Evolutionary conservation across 164 flowering plant species (phyloP).

Genomic region (Warburgia ugandensis): DNA sequence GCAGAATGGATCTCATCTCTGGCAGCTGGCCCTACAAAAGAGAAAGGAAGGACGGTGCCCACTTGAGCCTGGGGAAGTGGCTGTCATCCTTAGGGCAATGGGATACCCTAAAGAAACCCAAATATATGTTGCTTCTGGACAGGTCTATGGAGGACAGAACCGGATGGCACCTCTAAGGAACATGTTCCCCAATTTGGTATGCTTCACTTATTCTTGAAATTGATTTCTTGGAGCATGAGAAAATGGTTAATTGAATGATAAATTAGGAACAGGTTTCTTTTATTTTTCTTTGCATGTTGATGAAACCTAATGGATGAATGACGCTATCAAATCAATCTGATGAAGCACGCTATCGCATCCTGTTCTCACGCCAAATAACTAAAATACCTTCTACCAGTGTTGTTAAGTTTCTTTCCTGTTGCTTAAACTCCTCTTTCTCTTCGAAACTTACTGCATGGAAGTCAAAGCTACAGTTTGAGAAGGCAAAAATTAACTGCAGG

Average conservation of each 20-base stretch:
- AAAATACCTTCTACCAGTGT: too few species aligned
- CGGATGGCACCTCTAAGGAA: constrained; percentile 97
- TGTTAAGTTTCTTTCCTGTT: too few species aligned
- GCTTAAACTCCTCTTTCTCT: too few species aligned
- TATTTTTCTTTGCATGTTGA: too few species aligned
- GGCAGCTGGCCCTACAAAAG: constrained; percentile 94
- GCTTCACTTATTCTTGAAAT: background rate
- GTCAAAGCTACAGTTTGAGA: too few species aligned
- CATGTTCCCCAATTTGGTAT: constrained; percentile 96
- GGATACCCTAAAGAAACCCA: constrained; percentile 98
- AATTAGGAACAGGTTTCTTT: too few species aligned
- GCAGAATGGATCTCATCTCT: constrained; percentile 98
- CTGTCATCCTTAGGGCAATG: constrained; percentile 93
- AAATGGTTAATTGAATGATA: constrained; percentile 1
- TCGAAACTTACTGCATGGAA: too few species aligned
- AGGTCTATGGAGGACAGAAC: constrained; percentile 95
- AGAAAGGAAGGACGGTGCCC: constrained; percentile 99
- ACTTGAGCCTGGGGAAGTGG: constrained; percentile 98
- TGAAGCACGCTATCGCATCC: too few species aligned
- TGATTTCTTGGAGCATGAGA: background rate
- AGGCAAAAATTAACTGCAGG: too few species aligned
- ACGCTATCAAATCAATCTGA: too few species aligned
- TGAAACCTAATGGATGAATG: too few species aligned
- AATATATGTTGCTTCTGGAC: constrained; percentile 98
- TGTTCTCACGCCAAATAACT: too few species aligned